Evolutionary conservation across 2,329 filamentous ascomycete species (phyloP).

Genomic region (Phaeosphaeria sp.): DNA sequence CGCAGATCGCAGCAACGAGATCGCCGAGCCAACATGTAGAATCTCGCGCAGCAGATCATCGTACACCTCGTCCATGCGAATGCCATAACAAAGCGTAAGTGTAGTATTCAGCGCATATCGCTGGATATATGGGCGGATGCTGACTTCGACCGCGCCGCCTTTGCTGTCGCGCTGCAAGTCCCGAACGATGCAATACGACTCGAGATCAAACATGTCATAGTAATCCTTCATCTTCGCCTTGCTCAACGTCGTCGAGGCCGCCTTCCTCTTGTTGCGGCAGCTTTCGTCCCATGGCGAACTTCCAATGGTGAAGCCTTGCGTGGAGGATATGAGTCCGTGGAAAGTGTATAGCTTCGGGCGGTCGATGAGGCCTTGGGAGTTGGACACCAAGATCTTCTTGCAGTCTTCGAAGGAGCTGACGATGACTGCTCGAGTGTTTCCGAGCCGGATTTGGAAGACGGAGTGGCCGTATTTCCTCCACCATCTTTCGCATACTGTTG

Average conservation of each 20-base stretch:
- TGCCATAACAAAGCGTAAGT: conserved; percentile 62
- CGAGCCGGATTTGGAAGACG: conserved; percentile 61
- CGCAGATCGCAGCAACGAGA: conserved; percentile 58
- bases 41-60: conserved; percentile 61
- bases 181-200: conserved; percentile 59
- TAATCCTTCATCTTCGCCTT: conserved; percentile 57
- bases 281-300: conserved; percentile 61
- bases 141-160: conserved; percentile 52
- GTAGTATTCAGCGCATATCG: conserved; percentile 63
- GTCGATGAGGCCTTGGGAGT: conserved; percentile 60
- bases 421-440: conserved; percentile 61
- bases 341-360: conserved; percentile 61
- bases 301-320: conserved; percentile 63
- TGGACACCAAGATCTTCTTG: conserved; percentile 57
- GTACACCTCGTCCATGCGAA: conserved; percentile 62
- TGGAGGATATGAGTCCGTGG: conserved; percentile 58
- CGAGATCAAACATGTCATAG: conserved; percentile 62
- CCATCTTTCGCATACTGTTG: conserved; percentile 59
- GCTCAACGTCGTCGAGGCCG: conserved; percentile 57
- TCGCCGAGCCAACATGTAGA: conserved; percentile 60
- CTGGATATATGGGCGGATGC: conserved; percentile 60
- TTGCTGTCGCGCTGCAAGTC: conserved; percentile 56
- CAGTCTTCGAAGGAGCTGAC: conserved; percentile 62
- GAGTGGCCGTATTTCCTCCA: conserved; percentile 57
- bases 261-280: conserved; percentile 62